Evolutionary conservation across 2,329 filamentous ascomycete species (phyloP).

Genomic region (Pseudogymnoascus pannorum): DNA sequence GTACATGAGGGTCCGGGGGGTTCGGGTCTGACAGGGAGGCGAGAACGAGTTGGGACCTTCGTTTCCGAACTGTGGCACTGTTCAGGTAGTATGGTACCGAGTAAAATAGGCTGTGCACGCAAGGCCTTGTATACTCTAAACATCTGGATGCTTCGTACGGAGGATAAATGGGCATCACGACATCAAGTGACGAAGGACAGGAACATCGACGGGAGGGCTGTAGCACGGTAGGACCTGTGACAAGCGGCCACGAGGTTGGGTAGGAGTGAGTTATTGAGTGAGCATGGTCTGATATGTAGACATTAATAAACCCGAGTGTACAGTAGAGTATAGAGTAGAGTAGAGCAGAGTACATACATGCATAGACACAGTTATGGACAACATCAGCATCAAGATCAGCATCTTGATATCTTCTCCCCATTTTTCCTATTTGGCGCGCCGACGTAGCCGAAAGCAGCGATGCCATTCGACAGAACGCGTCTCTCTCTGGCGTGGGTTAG

Average conservation of each 20-base stretch:
- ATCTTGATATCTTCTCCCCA: no score
- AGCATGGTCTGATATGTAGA: no score
- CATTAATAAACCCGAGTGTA: no score
- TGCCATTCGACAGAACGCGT: constrained; percentile 2
- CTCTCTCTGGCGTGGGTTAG: background rate
- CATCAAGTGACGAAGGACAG: background rate
- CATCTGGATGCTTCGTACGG: background rate
- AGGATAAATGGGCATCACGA: background rate
- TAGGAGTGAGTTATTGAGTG: background rate
- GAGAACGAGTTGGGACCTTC: background rate
- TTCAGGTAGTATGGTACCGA: background rate
- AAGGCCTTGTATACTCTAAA: no score
- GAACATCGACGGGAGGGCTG: background rate
- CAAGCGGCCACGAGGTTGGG: background rate
- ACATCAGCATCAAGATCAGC: background rate
- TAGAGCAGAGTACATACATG: background rate
- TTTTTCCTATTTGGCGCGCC: background rate
- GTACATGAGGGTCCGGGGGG: background rate
- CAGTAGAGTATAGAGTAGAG: background rate
- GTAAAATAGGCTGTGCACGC: background rate
- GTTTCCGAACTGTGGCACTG: background rate
- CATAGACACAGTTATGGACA: background rate
- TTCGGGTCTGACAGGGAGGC: background rate
- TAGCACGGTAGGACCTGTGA: background rate
- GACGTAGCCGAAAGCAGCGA: background rate